A percentile compares a stretch with the other conserved stretches of the same genome.
These are phyloP conservation scores for Fraxinus baroniana DNA, from an alignment of 305 asterid genomes.

Conservation along the genomic window DNA sequence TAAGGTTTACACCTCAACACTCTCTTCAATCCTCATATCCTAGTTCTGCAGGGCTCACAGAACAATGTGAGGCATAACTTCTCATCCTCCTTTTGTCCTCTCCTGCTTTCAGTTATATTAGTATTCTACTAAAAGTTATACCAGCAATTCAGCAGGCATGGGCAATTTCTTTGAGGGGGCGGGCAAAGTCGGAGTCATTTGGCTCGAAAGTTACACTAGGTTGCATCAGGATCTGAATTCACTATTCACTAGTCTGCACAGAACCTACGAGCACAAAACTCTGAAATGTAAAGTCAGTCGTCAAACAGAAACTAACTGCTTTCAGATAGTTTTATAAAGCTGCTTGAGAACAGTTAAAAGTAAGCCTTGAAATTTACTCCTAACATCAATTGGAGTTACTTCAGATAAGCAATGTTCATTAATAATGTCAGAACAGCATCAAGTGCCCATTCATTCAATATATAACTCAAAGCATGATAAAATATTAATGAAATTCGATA, in stretches of 20 bases:
- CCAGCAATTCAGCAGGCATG: not conserved
- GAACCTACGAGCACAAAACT: not conserved
- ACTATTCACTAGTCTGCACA: not conserved
- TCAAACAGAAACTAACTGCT: not conserved
- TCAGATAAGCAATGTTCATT: not conserved
- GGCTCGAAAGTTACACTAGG: not conserved
- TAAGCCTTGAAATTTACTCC: not conserved
- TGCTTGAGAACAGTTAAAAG: not conserved
- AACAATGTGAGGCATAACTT: slow-evolving; percentile 31
- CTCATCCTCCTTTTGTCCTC: slow-evolving; percentile 23
- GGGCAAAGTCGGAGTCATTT: not conserved
- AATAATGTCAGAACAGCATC: not conserved
- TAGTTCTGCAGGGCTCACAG: slow-evolving; percentile 20
- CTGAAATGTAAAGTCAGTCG: not conserved
- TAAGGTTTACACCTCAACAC: not conserved
- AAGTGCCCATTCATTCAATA: not conserved
- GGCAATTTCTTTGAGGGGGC: not conserved
- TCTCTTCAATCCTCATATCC: slow-evolving; percentile 11
- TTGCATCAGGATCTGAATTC: not conserved
- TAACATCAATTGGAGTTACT: not conserved
- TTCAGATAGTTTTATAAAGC: not conserved
- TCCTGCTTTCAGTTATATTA: slow-evolving; percentile 25
- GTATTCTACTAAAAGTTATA: slow-evolving; percentile 6
- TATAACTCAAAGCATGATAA: not conserved
- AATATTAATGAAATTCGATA: not conserved